Conservation (phyloP, 2,329 filamentous ascomycete genomes). For the Botrytis elliptica region DNA sequence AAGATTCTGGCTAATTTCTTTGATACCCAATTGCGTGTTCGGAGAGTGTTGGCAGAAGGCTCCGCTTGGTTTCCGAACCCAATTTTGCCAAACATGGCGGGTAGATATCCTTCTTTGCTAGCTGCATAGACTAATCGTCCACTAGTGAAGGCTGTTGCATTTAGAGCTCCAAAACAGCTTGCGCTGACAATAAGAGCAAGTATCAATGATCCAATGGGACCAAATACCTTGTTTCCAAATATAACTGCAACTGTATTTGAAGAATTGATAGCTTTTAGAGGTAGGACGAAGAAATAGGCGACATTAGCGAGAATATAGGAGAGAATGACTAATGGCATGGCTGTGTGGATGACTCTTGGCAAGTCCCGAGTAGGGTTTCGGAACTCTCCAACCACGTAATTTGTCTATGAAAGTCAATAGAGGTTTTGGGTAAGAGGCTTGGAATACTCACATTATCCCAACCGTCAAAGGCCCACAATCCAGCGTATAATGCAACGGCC, state of each 20-base stretch:
- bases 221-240: conserved; percentile 89
- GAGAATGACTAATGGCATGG: conserved; percentile 89
- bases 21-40: conserved; percentile 55
- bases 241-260: conserved; percentile 95
- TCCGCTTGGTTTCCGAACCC: conserved; percentile 58
- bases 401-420: conserved; percentile 61
- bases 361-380: conserved; percentile 86
- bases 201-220: conserved; percentile 74
- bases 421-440: background rate
- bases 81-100: conserved; percentile 76
- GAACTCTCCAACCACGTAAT: conserved; percentile 97
- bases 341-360: conserved; percentile 91
- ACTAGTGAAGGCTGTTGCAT: conserved; percentile 90
- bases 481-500: conserved; percentile 92
- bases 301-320: conserved; percentile 90
- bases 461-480: conserved; percentile 96
- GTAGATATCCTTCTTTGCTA: conserved; percentile 92
- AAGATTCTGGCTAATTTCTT: conserved; percentile 61
- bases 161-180: conserved; percentile 91
- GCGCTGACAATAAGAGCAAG: conserved; percentile 87
- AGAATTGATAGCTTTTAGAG: conserved; percentile 73
- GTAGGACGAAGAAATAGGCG: conserved; percentile 91
- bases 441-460: conserved; percentile 87
- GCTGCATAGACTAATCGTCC: conserved; percentile 91
- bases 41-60: conserved; percentile 45